These are phyloP conservation scores for Solanum gracilifrons DNA, from an alignment of 257 asterid genomes.

Conservation along the genomic window DNA sequence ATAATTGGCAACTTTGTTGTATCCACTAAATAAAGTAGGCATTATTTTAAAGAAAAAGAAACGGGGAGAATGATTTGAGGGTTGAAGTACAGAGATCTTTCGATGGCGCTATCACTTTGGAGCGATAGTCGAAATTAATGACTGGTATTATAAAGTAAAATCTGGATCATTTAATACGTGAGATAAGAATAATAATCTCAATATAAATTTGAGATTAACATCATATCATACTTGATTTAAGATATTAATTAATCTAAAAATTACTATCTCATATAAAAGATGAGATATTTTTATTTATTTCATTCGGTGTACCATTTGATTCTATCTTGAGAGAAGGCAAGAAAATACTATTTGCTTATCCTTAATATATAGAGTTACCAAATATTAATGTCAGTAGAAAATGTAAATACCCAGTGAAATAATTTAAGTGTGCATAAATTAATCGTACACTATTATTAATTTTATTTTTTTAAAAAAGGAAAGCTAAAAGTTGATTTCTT, in stretches of 20 bases:
- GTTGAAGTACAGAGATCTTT: not conserved
- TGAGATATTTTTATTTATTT: too few relatives aligned
- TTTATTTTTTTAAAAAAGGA: too few relatives aligned
- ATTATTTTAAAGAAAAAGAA: not conserved
- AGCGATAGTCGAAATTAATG: too few relatives aligned
- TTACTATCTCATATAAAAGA: not conserved
- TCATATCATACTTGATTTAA: too few relatives aligned
- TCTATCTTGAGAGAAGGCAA: not conserved
- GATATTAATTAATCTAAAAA: too few relatives aligned
- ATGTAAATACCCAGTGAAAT: not conserved
- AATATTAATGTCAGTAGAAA: not conserved
- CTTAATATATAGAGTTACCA: not conserved
- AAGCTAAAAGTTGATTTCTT: not conserved
- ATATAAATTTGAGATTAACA: too few relatives aligned
- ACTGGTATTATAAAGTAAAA: too few relatives aligned
- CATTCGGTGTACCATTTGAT: not conserved
- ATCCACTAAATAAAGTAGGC: not conserved
- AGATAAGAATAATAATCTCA: rapidly evolving
- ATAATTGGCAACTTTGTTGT: not conserved
- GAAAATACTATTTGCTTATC: not conserved
- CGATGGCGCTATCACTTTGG: too few relatives aligned
- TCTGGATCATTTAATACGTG: not conserved
- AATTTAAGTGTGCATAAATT: not conserved
- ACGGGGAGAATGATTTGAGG: not conserved
- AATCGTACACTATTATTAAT: not conserved